Evolutionary conservation across 306 rosid species (phyloP), one percentile per base, ranked within the genome.

Genomic region (Trifolium subterraneum): DNA sequence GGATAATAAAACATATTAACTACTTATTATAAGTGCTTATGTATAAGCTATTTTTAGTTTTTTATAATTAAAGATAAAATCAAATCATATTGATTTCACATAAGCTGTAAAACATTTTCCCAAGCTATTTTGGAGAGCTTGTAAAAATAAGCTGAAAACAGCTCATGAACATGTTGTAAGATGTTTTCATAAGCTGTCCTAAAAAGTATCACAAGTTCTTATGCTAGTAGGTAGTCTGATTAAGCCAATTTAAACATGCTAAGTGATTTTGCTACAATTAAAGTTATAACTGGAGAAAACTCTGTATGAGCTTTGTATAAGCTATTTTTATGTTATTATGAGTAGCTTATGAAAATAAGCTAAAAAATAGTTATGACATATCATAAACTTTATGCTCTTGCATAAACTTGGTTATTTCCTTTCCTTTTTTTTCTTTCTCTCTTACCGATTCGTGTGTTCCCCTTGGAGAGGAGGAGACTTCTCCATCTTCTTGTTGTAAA

Each of bases 401-500:
- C 19, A 48, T 6, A n/a, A 15, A 6, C 5, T 47, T 6, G 20
- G 44, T 33, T 8, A 19, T 42, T 45, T 22, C 19, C n/a, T 22
- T 48, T 18, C 19, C 1, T 27, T 27, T 27, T 27, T 27, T 4
- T 25, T 25, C 4, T 27, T 29, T 14, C 47, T 4, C 10, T 55
- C 33, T 55, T 11, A 10, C 29, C 33, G 18, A n/a, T 52, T 52
- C 23, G 50, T 18, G 13, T 42, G 13, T 33, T 36, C 10, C 2
- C 39, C 10, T 33, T 10, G 74, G 2, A 39, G 11, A 70, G 52
- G 74, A 22, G 27, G 70, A 10, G 25, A 29, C 18, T 67, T 58
- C 56, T 80, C 15, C 45, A 14, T 68, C 52, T 36, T 39, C 5
- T 15, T 64, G 41, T 44, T 71, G 47, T 66, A 44, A 48, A 65